Evolutionary conservation across 1,284 basidiomycete species (phyloP).

Genomic region (Ustilago nuda): DNA sequence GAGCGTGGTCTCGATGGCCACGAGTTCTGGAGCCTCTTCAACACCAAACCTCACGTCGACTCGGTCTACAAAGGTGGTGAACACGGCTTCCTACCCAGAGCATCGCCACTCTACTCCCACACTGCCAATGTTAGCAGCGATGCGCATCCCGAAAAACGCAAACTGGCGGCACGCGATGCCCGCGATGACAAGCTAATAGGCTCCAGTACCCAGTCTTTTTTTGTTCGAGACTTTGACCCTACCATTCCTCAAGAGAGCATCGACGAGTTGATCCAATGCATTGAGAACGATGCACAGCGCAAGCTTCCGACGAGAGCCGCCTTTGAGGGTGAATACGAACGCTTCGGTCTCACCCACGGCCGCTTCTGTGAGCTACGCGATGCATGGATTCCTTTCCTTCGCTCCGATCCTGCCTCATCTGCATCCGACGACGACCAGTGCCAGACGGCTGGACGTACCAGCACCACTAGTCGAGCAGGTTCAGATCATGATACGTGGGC

Average conservation of each 20-base stretch:
- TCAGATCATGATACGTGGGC: conserved; percentile 59
- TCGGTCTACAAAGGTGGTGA: conserved; percentile 32
- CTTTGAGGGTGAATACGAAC: conserved; percentile 47
- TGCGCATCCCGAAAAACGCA: conserved; percentile 2
- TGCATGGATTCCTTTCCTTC: conserved; percentile 48
- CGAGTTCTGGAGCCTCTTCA: conserved; percentile 52
- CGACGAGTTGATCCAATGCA: conserved; percentile 33
- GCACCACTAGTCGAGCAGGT: conserved; percentile 24
- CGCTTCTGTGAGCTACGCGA: conserved; percentile 42
- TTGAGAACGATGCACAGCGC: conserved; percentile 30
- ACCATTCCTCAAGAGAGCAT: conserved; percentile 27
- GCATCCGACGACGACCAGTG: conserved; percentile 14
- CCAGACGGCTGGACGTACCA: conserved; percentile 1
- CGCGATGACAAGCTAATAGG: conserved; percentile 24
- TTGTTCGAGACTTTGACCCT: conserved; percentile 32
- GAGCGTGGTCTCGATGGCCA: conserved; percentile 49
- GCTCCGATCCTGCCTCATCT: conserved; percentile 16
- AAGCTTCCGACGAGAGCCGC: conserved; percentile 26
- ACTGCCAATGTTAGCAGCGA: not conserved
- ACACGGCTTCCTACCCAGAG: conserved; percentile 14
- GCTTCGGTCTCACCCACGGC: conserved; percentile 48
- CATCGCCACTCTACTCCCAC: not conserved
- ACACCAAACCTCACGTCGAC: conserved; percentile 24
- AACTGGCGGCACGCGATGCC: not conserved
- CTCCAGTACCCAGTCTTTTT: conserved; percentile 40